phyloP scores from a whole-genome alignment of 2,329 filamentous ascomycete species.

The Seiridium cupressi region DNA sequence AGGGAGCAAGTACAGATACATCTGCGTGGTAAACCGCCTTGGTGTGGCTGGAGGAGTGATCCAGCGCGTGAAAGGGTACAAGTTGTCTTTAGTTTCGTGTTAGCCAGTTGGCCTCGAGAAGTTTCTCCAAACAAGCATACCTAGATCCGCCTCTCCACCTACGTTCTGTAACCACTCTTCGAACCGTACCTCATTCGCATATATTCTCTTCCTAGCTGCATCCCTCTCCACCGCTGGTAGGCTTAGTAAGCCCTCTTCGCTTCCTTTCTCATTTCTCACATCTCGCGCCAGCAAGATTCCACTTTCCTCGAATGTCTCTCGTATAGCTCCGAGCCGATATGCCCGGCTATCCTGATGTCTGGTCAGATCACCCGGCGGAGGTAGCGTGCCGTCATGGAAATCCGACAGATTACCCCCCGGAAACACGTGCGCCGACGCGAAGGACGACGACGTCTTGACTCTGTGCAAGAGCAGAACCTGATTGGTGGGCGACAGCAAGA shows the following conservation, averaged over 20 bases:
- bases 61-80: slow-evolving; percentile 89
- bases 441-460: slow-evolving; percentile 77
- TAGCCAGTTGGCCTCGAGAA: neutral
- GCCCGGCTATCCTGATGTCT: slow-evolving; percentile 69
- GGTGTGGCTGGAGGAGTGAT: slow-evolving; percentile 73
- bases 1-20: slow-evolving; percentile 92
- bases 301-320: slow-evolving; percentile 94
- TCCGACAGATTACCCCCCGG: slow-evolving; percentile 82
- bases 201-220: slow-evolving; percentile 65
- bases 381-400: slow-evolving; percentile 68
- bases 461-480: slow-evolving; percentile 86
- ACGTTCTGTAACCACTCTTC: slow-evolving; percentile 57
- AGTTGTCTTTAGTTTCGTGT: slow-evolving; percentile 41
- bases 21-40: slow-evolving; percentile 88
- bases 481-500: slow-evolving; percentile 83
- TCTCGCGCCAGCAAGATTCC: slow-evolving; percentile 73
- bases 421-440: slow-evolving; percentile 92
- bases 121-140: slow-evolving; percentile 35
- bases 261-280: slow-evolving; percentile 17
- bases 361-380: slow-evolving; percentile 41
- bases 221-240: slow-evolving; percentile 61
- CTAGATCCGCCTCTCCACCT: slow-evolving; percentile 63
- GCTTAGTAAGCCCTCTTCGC: slow-evolving; percentile 51
- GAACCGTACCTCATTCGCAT: slow-evolving; percentile 66
- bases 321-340: slow-evolving; percentile 80